Percentiles rank a stretch among this genome's conserved stretches.
Conservation (phyloP, 1,139 yeast species). For the Saccharomyces pastorianus region DNA sequence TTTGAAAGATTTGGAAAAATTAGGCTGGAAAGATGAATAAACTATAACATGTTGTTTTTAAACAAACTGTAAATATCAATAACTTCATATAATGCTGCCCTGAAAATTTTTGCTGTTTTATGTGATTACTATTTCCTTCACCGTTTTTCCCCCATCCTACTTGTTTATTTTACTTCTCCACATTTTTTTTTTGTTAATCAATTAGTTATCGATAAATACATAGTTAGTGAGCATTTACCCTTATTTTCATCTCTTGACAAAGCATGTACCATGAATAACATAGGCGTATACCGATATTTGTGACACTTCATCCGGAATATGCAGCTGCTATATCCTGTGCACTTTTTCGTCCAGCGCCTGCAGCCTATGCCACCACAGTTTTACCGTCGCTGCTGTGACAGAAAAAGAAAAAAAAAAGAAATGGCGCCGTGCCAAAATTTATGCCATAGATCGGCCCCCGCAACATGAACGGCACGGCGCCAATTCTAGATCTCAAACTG, state of each 20-base stretch:
- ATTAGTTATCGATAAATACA: background rate
- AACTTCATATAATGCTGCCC: background rate
- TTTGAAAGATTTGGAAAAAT: slow-evolving; percentile 56
- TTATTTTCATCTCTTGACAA: background rate
- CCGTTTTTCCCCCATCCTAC: background rate
- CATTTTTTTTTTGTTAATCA: background rate
- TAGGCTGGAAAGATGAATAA: slow-evolving; percentile 55
- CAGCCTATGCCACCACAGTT: background rate
- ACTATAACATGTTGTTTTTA: background rate
- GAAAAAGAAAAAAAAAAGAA: background rate
- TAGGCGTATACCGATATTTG: background rate
- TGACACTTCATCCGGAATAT: background rate
- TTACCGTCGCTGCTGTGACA: background rate
- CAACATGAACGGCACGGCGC: background rate
- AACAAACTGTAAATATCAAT: background rate
- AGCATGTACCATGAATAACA: too few species aligned
- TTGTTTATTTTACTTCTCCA: background rate
- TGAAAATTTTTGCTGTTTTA: background rate
- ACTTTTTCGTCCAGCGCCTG: background rate
- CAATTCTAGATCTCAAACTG: background rate
- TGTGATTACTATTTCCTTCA: background rate
- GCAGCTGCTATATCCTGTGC: too few species aligned
- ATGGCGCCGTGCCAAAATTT: background rate
- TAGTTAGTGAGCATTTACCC: background rate
- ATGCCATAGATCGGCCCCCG: background rate